Evolutionary conservation across 495 filamentous ascomycete species (phyloP).

Genomic region (Daldinia loculata): DNA sequence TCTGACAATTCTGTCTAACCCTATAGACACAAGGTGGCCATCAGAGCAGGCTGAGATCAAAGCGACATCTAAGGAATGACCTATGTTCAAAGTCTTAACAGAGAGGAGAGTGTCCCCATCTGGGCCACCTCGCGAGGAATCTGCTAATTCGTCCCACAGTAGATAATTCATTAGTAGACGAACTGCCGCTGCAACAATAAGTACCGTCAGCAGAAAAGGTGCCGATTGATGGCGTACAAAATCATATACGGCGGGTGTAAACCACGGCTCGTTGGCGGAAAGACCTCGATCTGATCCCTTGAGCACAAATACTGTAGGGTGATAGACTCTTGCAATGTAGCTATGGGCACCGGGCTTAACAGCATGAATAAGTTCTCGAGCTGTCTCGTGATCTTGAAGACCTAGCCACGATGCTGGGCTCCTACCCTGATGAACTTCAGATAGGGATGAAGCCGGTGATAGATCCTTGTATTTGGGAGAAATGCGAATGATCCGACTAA

Average conservation of each 20-base stretch:
- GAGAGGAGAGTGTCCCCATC: constrained; percentile 63
- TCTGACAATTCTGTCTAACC: constrained; percentile 68
- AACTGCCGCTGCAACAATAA: constrained; percentile 64
- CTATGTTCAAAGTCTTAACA: constrained; percentile 63
- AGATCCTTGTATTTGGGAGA: constrained; percentile 40
- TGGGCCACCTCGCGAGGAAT: constrained; percentile 43
- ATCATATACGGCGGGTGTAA: constrained; percentile 64
- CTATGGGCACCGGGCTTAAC: constrained; percentile 71
- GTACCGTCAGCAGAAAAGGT: constrained; percentile 62
- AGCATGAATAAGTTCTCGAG: constrained; percentile 71
- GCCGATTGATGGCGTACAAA: constrained; percentile 65
- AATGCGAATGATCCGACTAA: constrained; percentile 50
- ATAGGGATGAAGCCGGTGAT: constrained; percentile 52
- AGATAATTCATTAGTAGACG: constrained; percentile 73
- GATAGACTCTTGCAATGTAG: constrained; percentile 72
- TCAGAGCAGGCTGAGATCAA: constrained; percentile 64
- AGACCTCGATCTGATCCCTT: constrained; percentile 68
- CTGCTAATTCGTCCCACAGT: constrained; percentile 61
- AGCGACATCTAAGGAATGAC: constrained; percentile 70
- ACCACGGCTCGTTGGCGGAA: constrained; percentile 48
- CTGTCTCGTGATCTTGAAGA: constrained; percentile 77
- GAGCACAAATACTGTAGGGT: constrained; percentile 72
- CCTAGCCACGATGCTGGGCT: constrained; percentile 75
- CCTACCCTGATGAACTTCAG: constrained; percentile 70
- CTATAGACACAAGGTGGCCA: constrained; percentile 71